Conservation (phyloP, 106 monocot species). For the Iris macrosiphon region DNA sequence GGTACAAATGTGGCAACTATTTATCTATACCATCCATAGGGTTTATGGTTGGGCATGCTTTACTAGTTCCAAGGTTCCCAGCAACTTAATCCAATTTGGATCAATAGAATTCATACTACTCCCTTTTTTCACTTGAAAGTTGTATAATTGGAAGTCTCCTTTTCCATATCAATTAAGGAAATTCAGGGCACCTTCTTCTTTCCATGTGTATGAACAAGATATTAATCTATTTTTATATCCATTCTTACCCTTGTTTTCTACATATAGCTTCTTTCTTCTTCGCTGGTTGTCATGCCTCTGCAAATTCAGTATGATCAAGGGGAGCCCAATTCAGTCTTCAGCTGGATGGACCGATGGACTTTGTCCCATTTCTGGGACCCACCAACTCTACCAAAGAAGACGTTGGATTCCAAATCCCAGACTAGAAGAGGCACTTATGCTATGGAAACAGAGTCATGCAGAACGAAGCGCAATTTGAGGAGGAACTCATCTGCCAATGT, state of each 20-base stretch:
- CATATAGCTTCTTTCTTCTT: conserved; percentile 57
- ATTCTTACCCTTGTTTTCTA: neutral
- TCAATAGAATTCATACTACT: no score
- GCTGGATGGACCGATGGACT: conserved; percentile 86
- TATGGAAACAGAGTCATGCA: conserved; percentile 60
- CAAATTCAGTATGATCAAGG: conserved; percentile 41
- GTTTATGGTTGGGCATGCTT: no score
- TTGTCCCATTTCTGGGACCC: conserved; percentile 50
- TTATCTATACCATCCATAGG: no score
- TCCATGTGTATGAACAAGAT: no score
- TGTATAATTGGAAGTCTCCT: no score
- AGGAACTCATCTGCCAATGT: conserved; percentile 23
- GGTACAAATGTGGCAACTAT: no score
- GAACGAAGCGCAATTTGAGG: conserved; percentile 46
- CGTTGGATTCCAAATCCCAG: conserved; percentile 38
- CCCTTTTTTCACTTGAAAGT: no score
- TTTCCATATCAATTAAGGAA: no score
- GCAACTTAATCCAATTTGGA: no score
- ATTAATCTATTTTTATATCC: no score
- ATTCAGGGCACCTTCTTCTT: no score
- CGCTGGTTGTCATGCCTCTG: conserved; percentile 34
- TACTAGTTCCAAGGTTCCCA: no score
- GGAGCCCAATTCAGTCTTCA: conserved; percentile 54
- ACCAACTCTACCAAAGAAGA: conserved; percentile 25
- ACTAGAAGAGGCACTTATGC: conserved; percentile 31